These are phyloP conservation scores for Phymatotrichopsis omnivora DNA, from an alignment of 2,329 filamentous ascomycete genomes.

Conservation along the genomic window DNA sequence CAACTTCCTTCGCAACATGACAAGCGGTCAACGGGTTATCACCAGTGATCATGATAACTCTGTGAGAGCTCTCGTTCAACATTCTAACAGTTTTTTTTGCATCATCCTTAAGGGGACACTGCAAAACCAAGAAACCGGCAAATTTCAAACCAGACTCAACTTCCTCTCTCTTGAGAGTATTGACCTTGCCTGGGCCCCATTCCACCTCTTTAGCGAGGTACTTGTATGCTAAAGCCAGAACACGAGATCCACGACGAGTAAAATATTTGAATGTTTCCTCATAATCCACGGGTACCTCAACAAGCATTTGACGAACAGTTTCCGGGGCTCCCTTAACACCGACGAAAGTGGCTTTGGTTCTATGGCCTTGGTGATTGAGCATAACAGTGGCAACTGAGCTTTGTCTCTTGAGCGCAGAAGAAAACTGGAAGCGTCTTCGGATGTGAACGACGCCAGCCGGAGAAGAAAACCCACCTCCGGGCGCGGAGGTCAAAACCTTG, in stretches of 20 bases:
- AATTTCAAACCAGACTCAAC: conserved; percentile 78
- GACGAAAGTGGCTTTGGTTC: conserved; percentile 76
- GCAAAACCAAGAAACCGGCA: conserved; percentile 88
- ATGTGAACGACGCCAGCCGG: conserved; percentile 74
- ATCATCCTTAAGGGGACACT: conserved; percentile 93
- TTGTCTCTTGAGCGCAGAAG: conserved; percentile 88
- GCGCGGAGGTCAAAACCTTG: conserved; percentile 45
- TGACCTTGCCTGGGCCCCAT: conserved; percentile 73
- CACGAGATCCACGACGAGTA: conserved; percentile 87
- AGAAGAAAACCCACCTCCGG: conserved; percentile 39
- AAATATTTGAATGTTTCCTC: conserved; percentile 99
- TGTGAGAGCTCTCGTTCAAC: conserved; percentile 97
- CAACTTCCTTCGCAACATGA: conserved; percentile 87
- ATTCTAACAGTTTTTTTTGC: conserved; percentile 88
- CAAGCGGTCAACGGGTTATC: conserved; percentile 96
- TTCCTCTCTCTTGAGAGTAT: conserved; percentile 86
- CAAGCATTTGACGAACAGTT: conserved; percentile 89
- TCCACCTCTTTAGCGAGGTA: conserved; percentile 74
- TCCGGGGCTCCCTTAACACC: conserved; percentile 95
- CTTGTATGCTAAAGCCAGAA: conserved; percentile 89
- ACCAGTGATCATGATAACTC: conserved; percentile 97
- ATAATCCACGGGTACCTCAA: conserved; percentile 72
- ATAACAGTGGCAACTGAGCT: conserved; percentile 82
- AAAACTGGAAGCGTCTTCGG: conserved; percentile 96
- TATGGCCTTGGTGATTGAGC: conserved; percentile 62